Base-by-base conservation (phyloP, 2,329 filamentous ascomycete genomes). In the Ambrosiella beaveri region DNA sequence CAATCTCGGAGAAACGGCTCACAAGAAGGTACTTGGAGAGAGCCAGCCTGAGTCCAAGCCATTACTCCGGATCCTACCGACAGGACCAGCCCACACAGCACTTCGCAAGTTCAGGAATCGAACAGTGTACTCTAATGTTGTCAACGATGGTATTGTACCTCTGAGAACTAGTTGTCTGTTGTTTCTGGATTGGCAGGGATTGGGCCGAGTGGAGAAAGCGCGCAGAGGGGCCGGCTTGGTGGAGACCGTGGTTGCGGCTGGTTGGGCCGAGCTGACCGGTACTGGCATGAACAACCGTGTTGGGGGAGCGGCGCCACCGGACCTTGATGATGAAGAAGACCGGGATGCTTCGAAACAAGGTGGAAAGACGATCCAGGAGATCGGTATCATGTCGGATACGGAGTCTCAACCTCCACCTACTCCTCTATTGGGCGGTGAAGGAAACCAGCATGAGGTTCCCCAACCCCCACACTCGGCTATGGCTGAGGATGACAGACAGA, bases 101-200 rank as follows among this genome's bases (percentile, higher is more conserved):
- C 71, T 97, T 45, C 84, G 85, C 66, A 88, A 87, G 70, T 97
- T 97, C 68, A 77, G 88, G 19, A 95, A 94, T 67, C 78, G 91
- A 13, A 97, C 93, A 0, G 76, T 96, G 1, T 97, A 97, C 68
- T 95, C 90, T 1, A 97, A 97, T 65, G 90, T 97, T 11, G 91
- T 97, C 64, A 97, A 97, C 66, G 91, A 97, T 70, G 91, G 90
- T 2, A 96, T 98, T 64, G 93, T 98, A 3, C 93, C 93, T 2
- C 73, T 98, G 39, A 82, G 93, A 19, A 98, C 93, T 3, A 97
- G 91, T 62, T 98, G 91, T 68, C 74, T 98, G n/a, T 72, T 98
- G 5, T 98, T 98, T 66, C 74, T 98, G 1, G 93, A 98, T 67
- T 98, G 93, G 93, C 86, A 90, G 70, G 93, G 93, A 0, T 74